Base-by-base conservation (phyloP, 2,329 filamentous ascomycete species). In the Emydomyces testavorans region DNA sequence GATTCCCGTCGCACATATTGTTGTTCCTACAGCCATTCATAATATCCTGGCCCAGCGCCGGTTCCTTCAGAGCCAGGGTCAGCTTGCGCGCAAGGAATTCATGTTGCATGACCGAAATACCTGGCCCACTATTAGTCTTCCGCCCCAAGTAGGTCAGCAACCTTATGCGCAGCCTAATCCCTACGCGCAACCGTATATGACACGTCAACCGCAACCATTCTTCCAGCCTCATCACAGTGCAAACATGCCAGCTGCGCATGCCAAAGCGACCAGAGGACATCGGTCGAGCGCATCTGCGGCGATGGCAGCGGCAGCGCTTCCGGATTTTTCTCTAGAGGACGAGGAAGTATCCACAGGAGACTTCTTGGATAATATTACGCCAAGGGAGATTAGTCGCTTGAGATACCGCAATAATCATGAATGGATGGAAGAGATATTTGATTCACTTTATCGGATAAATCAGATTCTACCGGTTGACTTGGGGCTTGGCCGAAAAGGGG, bases 341-440 rank as follows among this genome's bases (percentile, higher is more conserved):
- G 89, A 96, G 63, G 90, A 95, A 60, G 84, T 83, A 2, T 84
- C 83, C 5, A 76, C 85, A 16, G 88, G 88, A 23, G 92, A 98
- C 63, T 76, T 89, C 62, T 86, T 98, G 59, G 92, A 98, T 61
- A 79, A 87, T 53, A 72, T 95, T 53, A 90, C 87, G 0, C 89
- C 89, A 2, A 78, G 89, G 36, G 92, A 98, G 54, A 83, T 98
- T 52, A 94, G 88, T 57, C 73, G 86, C 51, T 79, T 80, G 54
- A 79, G 92, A 48, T 98, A 95, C 64, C 83, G 83, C 62, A 88
- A 95, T 61, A 93, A 98, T 58, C 90, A 98, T 59, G 87, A 94
- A 64, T 96, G 90, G 92, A 94, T 98, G 86, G 92, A 96, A 61
- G 90, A 98, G 66, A 82, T 98, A 23, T 77, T 96, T 46, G 86